These are phyloP conservation scores for Linderniella brevidens DNA, from an alignment of 257 asterid genomes.

Conservation along the genomic window DNA sequence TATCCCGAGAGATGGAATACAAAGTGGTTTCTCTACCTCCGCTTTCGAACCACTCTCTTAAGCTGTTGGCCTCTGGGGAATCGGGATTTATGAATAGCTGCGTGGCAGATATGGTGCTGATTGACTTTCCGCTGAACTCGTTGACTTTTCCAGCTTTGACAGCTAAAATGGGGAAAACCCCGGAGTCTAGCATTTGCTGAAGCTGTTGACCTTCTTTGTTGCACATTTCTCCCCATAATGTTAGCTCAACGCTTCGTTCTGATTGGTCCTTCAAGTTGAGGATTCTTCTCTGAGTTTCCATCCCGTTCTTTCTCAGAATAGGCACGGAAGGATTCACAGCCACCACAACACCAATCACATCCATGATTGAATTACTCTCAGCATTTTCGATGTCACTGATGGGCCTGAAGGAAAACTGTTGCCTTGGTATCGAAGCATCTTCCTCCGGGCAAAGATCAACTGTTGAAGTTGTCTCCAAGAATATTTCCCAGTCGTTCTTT, in stretches of 20 bases:
- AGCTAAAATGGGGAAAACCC: slow-evolving; percentile 61
- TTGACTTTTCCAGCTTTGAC: slow-evolving; percentile 86
- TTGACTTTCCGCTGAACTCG: slow-evolving; percentile 85
- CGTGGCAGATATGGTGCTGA: slow-evolving; percentile 69
- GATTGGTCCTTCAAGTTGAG: slow-evolving; percentile 78
- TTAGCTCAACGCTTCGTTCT: slow-evolving; percentile 59
- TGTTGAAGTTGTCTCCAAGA: slow-evolving; percentile 53
- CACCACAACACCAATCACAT: slow-evolving; percentile 65
- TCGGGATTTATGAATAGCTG: slow-evolving; percentile 83
- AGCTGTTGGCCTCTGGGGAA: slow-evolving; percentile 37
- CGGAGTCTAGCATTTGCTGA: slow-evolving; percentile 49
- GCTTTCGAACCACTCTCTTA: slow-evolving; percentile 60
- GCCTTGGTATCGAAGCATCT: slow-evolving; percentile 71
- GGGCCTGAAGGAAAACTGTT: slow-evolving; percentile 69
- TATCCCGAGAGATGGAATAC: slow-evolving; percentile 64
- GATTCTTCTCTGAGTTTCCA: slow-evolving; percentile 85
- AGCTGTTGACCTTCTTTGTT: slow-evolving; percentile 75
- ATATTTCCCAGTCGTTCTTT: slow-evolving; percentile 91
- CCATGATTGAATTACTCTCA: slow-evolving; percentile 72
- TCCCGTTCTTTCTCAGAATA: slow-evolving; percentile 85
- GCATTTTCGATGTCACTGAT: slow-evolving; percentile 61
- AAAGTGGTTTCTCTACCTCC: slow-evolving; percentile 67
- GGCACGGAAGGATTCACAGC: slow-evolving; percentile 82
- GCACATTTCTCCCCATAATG: slow-evolving; percentile 95
- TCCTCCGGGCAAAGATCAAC: slow-evolving; percentile 78